Evolutionary conservation across 371 early-diverging fungal species (phyloP).

Genomic region (Umbelopsis sp.): DNA sequence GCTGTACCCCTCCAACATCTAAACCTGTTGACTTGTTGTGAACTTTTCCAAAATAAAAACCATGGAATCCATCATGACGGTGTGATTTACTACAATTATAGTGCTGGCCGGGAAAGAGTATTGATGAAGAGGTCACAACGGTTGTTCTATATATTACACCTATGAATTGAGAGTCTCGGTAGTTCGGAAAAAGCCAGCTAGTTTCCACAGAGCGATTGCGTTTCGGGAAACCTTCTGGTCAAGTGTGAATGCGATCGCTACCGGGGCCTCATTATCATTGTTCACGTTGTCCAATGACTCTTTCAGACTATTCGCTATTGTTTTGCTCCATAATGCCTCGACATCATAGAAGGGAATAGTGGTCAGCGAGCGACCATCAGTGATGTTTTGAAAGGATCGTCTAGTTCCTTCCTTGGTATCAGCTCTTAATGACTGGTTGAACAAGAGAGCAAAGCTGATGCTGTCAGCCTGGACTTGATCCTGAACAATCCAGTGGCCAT

Average conservation of each 20-base stretch:
- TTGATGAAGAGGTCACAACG: background rate
- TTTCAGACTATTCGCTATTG: background rate
- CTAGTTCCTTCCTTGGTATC: no score
- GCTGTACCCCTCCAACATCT: slow-evolving; percentile 94
- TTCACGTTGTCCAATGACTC: background rate
- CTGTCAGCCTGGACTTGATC: background rate
- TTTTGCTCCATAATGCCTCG: background rate
- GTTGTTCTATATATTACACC: background rate
- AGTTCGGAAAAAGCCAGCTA: background rate
- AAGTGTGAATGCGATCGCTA: background rate
- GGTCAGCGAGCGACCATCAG: no score
- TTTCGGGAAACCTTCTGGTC: background rate
- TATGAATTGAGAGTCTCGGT: background rate
- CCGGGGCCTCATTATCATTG: no score
- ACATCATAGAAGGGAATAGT: background rate
- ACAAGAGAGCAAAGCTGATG: background rate
- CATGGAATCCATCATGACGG: background rate
- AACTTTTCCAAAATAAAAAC: slow-evolving; percentile 12
- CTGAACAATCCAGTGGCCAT: background rate
- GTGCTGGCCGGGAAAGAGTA: background rate
- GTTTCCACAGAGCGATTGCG: background rate
- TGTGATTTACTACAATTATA: slow-evolving; percentile 1
- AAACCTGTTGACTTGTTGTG: slow-evolving; percentile 35
- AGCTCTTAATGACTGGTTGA: background rate
- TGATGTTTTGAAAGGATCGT: no score